Evolutionary conservation across 495 filamentous ascomycete genomes (phyloP).

Genomic region (Lepidopterella palustris): DNA sequence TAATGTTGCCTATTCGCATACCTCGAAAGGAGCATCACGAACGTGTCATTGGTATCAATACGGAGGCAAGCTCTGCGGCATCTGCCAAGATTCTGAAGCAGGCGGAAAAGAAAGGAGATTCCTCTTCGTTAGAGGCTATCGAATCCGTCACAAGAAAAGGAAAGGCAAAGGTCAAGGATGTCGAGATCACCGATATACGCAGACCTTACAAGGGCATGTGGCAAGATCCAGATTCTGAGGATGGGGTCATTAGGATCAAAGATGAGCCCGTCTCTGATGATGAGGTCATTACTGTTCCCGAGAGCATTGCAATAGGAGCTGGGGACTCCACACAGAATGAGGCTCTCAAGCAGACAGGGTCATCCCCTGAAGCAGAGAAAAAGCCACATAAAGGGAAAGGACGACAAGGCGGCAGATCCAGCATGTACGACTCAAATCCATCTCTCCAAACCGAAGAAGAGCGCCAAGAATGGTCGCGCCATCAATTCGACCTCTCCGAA

Average conservation of each 20-base stretch:
- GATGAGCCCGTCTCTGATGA: slow-evolving; percentile 30
- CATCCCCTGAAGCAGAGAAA: slow-evolving; percentile 27
- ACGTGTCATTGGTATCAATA: slow-evolving; percentile 46
- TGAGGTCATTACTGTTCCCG: slow-evolving; percentile 7
- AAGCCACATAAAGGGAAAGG: slow-evolving; percentile 27
- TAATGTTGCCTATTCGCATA: slow-evolving; percentile 44
- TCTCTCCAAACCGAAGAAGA: slow-evolving; percentile 42
- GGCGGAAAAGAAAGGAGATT: slow-evolving; percentile 9
- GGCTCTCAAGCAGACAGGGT: slow-evolving; percentile 10
- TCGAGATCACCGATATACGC: slow-evolving; percentile 31
- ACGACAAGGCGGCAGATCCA: background rate
- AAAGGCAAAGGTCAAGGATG: slow-evolving; percentile 33
- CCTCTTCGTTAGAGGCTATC: slow-evolving; percentile 11
- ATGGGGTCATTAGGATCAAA: slow-evolving; percentile 30
- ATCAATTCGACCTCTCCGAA: slow-evolving; percentile 28
- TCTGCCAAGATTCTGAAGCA: slow-evolving; percentile 23
- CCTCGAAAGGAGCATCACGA: slow-evolving; percentile 49
- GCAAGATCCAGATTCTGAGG: slow-evolving; percentile 39
- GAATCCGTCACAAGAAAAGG: slow-evolving; percentile 21
- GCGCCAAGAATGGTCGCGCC: slow-evolving; percentile 36
- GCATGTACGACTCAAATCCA: slow-evolving; percentile 15
- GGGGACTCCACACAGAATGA: background rate
- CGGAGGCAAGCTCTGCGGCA: slow-evolving; percentile 46
- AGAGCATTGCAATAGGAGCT: background rate
- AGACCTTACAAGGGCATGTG: slow-evolving; percentile 35